Conservation (phyloP, 2,329 filamentous ascomycete species). For the Alternaria solani region DNA sequence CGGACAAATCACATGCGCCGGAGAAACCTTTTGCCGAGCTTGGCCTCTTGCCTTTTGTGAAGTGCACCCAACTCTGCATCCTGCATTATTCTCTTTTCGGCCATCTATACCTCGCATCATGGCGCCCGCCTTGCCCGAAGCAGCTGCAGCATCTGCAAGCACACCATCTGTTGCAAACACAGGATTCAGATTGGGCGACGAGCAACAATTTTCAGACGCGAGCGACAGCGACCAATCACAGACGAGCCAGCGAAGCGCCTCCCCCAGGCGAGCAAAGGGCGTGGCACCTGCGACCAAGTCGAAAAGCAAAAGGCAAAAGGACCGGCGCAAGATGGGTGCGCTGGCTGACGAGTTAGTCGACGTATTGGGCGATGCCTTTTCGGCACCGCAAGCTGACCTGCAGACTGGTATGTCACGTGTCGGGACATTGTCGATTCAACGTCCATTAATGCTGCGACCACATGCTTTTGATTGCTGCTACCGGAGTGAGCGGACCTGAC, state of each 20-base stretch:
- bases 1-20: conserved; percentile 34
- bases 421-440: not conserved
- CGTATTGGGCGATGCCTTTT: conserved; percentile 29
- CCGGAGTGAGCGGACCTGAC: conserved; percentile 2
- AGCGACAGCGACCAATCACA: conserved; percentile 38
- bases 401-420: conserved; percentile 22
- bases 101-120: conserved; percentile 13
- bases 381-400: conserved; percentile 7
- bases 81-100: conserved; percentile 7
- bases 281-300: conserved; percentile 19
- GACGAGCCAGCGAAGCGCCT: conserved; percentile 28
- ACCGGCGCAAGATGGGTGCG: conserved; percentile 32
- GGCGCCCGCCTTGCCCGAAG: conserved; percentile 13
- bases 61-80: conserved; percentile 13
- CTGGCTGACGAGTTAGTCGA: conserved; percentile 29
- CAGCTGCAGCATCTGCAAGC: not conserved
- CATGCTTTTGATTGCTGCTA: conserved; percentile 6
- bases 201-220: conserved; percentile 22
- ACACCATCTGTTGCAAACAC: conserved; percentile 1
- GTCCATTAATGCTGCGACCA: conserved; percentile 1
- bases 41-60: conserved; percentile 20
- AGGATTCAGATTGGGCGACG: conserved; percentile 25
- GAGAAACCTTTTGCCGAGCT: conserved; percentile 28
- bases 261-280: conserved; percentile 20
- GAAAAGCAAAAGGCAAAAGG: conserved; percentile 24